Base-by-base conservation (phyloP, 163 green algal species). In the Volvox carteri region DNA sequence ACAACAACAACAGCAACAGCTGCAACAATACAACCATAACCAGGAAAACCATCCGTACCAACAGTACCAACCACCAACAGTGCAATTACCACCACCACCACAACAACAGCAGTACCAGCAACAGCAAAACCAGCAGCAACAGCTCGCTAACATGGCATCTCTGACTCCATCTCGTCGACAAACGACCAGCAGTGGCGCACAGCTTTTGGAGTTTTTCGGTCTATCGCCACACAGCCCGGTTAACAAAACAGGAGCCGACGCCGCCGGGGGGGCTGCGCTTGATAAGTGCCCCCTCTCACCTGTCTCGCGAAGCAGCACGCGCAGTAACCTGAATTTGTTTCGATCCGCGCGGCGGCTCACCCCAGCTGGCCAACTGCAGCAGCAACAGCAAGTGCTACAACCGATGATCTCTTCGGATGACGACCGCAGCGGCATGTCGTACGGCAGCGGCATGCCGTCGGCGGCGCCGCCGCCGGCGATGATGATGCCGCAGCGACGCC, bases 281-380 rank as follows among this genome's bases (percentile, higher is more conserved):
- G 68, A 52, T 52, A 52, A 78, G 37, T 78, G 39, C 41, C 6
- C 65, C 65, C 16, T 44, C 19, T 75, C 77, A 1, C 33, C 48
- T 9, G 44, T 35, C 73, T 84, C 77, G 14, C 33, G 35, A 4
- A 25, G 35, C 35, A 73, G 18, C 76, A 84, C 33, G 14, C 50
- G 76, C 19, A 84, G 50, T 50, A 35, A 42, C 12, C 30, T 80
- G 25, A 80, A 62, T 44, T 2, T 80, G 25, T 80, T 80, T 44
- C 73, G 73, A 7, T 65, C 73, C 42, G 28, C 42, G 73, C 73
- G 73, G 44, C 73, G 44, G 39, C 73, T 44, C 44, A 65, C 73
- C 8, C 44, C 73, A 4, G 44, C 41, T 25, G 39, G 33, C 23
- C 28, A 35, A 33, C 60, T 33, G 58, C 58, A 68, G 58, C 58